These are phyloP conservation scores for Aspergillus cavernicola DNA, from an alignment of 495 filamentous ascomycete genomes.

Conservation along the genomic window DNA sequence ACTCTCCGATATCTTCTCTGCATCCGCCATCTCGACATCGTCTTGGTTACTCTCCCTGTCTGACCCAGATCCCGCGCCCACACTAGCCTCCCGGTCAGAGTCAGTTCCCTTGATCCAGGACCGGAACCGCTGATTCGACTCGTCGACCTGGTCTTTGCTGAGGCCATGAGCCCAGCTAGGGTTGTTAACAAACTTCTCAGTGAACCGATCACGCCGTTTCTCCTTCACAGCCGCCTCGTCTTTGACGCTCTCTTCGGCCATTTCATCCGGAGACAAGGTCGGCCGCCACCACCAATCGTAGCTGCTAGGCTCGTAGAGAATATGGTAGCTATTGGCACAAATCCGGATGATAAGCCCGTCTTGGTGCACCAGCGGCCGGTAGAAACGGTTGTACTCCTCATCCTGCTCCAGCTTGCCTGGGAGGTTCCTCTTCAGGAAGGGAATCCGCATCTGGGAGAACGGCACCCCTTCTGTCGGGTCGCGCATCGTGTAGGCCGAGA, in stretches of 20 bases:
- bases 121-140: conserved; percentile 59
- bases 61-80: conserved; percentile 8
- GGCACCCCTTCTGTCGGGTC: conserved; percentile 86
- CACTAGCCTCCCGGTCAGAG: conserved; percentile 17
- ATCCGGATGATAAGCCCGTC: conserved; percentile 78
- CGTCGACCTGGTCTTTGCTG: conserved; percentile 67
- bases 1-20: conserved; percentile 19
- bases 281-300: conserved; percentile 56
- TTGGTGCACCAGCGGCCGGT: conserved; percentile 55
- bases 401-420: conserved; percentile 51
- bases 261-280: conserved; percentile 27
- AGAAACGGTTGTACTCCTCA: conserved; percentile 46
- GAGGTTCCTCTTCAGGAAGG: conserved; percentile 71
- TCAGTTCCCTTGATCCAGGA: conserved; percentile 39
- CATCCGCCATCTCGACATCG: conserved; percentile 40
- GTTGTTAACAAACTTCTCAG: conserved; percentile 71
- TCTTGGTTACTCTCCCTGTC: conserved; percentile 20
- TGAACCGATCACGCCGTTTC: conserved; percentile 57
- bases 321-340: conserved; percentile 76
- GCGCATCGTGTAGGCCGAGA: conserved; percentile 80
- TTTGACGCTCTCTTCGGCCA: conserved; percentile 43
- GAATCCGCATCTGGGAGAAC: conserved; percentile 58
- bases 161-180: conserved; percentile 71
- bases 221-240: conserved; percentile 48
- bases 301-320: conserved; percentile 70